A percentile compares a stretch with the other conserved stretches of the same genome.
Conservation (phyloP, 805 yeast genomes). For the Metschnikowia cerradonensis region DNA sequence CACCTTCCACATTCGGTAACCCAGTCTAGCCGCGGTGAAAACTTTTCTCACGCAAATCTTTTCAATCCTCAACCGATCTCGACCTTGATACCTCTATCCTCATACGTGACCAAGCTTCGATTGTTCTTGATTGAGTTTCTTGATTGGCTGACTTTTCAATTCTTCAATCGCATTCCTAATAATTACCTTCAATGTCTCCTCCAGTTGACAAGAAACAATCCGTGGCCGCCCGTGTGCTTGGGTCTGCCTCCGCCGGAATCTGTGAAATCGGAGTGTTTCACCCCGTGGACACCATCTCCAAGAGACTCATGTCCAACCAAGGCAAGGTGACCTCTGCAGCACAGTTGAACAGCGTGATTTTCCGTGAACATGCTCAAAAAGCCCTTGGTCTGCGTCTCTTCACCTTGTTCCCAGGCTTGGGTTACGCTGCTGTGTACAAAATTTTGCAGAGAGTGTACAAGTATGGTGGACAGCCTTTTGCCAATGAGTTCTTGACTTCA, state of each 20-base stretch:
- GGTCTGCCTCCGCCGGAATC: conserved; percentile 98
- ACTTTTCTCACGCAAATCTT: conserved; percentile 6
- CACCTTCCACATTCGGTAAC: conserved; percentile 8
- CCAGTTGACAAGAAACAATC: conserved; percentile 77
- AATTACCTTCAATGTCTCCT: conserved; percentile 14
- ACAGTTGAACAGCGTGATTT: conserved; percentile 81
- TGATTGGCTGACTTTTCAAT: neutral
- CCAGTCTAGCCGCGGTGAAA: conserved; percentile 13
- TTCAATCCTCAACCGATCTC: neutral
- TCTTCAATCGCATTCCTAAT: too few relatives aligned
- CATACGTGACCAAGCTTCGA: too few relatives aligned
- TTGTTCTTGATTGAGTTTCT: neutral
- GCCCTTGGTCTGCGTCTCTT: conserved; percentile 67
- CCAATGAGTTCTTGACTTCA: conserved; percentile 81
- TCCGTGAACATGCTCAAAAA: conserved; percentile 73
- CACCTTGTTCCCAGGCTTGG: conserved; percentile 94
- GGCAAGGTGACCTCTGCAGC: conserved; percentile 58
- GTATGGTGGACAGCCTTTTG: conserved; percentile 99
- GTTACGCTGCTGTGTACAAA: conserved; percentile 97
- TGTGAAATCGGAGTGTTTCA: conserved; percentile 96
- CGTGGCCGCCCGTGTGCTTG: conserved; percentile 84
- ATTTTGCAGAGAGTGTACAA: conserved; percentile 96
- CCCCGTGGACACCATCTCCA: conserved; percentile 97
- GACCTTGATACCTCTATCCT: too few relatives aligned
- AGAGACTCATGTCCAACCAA: conserved; percentile 85